A percentile compares a stretch with the other conserved stretches of the same genome.
Conservation (phyloP, 2,329 filamentous ascomycete genomes). For the Penicillium sp. region DNA sequence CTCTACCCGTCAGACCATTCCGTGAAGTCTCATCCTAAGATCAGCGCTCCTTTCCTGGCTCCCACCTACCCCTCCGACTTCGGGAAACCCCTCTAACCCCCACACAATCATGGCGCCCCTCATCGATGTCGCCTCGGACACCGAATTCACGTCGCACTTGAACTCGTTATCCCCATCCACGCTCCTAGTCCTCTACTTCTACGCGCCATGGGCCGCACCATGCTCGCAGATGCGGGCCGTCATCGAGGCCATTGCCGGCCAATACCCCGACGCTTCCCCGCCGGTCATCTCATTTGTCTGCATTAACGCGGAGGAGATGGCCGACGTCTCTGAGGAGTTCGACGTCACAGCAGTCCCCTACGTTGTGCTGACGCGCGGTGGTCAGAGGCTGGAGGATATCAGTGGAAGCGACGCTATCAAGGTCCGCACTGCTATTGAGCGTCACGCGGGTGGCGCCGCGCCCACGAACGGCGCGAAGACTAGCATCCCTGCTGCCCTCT, state of each 20-base stretch:
- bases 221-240: constrained; percentile 93
- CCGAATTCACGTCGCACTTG: constrained; percentile 72
- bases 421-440: constrained; percentile 83
- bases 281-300: constrained; percentile 78
- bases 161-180: constrained; percentile 68
- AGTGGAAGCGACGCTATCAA: constrained; percentile 87
- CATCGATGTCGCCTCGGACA: constrained; percentile 73
- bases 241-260: constrained; percentile 79
- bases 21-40: too few relatives aligned
- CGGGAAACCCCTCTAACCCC: constrained; percentile 11
- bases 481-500: constrained; percentile 46
- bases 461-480: constrained; percentile 35
- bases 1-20: neutral
- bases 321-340: constrained; percentile 88
- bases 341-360: constrained; percentile 94
- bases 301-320: constrained; percentile 91
- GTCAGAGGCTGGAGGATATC: constrained; percentile 78
- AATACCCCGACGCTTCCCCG: constrained; percentile 73
- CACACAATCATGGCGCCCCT: constrained; percentile 69
- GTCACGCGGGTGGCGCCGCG: constrained; percentile 62
- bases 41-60: neutral
- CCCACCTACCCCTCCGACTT: neutral
- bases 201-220: constrained; percentile 94
- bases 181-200: constrained; percentile 87
- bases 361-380: constrained; percentile 76